These are phyloP conservation scores for Chaetomium cochliodes DNA, from an alignment of 495 filamentous ascomycete genomes.

Conservation along the genomic window DNA sequence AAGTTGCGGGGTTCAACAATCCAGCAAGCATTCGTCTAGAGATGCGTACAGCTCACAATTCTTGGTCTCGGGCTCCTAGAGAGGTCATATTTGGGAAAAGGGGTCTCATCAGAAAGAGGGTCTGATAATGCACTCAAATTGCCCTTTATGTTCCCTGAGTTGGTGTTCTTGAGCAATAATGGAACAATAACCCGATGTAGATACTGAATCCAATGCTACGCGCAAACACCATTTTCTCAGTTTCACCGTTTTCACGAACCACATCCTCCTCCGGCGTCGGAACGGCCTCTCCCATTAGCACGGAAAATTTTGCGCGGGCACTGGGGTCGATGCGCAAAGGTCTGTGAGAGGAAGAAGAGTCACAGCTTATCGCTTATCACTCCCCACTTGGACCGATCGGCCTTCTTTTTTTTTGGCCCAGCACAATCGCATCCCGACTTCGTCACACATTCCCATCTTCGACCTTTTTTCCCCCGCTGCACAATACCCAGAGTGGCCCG, in stretches of 20 bases:
- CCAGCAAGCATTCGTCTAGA: background rate
- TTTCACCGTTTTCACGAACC: background rate
- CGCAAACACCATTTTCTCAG: too few relatives aligned
- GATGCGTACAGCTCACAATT: background rate
- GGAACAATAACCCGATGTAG: too few relatives aligned
- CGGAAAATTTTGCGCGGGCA: slow-evolving; percentile 20
- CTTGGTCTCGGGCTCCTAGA: background rate
- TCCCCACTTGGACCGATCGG: slow-evolving; percentile 28
- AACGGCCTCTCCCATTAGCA: slow-evolving; percentile 8
- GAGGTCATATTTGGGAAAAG: background rate
- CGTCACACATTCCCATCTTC: slow-evolving; percentile 23
- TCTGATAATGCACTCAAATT: background rate
- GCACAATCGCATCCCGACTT: slow-evolving; percentile 18
- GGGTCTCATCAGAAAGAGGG: background rate
- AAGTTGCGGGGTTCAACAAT: slow-evolving; percentile 4
- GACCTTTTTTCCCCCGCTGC: slow-evolving; percentile 13
- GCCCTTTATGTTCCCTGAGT: too few relatives aligned
- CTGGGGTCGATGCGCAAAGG: slow-evolving; percentile 15
- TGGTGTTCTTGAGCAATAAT: too few relatives aligned
- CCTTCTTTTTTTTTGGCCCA: slow-evolving; percentile 22
- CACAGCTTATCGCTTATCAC: slow-evolving; percentile 36
- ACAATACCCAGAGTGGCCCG: slow-evolving; percentile 16
- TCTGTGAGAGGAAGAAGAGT: slow-evolving; percentile 22
- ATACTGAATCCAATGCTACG: too few relatives aligned
- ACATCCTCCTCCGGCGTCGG: slow-evolving; percentile 22